These are phyloP conservation scores for Blastocystis sp. DNA, from an alignment of 352 stramenopile species.

Conservation along the genomic window DNA sequence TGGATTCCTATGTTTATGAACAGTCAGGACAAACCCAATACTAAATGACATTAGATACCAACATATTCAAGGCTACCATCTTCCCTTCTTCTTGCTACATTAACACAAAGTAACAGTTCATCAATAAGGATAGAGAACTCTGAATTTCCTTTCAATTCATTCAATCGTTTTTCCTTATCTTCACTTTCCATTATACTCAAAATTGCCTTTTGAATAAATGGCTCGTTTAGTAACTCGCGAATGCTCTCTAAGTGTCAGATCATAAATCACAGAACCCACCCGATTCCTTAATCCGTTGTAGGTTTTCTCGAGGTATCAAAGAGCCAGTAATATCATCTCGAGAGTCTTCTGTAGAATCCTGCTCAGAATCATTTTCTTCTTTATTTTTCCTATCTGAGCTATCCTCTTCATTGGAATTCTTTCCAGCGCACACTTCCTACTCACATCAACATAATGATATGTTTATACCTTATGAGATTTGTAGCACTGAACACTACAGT, in stretches of 20 bases:
- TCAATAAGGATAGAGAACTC: constrained; percentile 55
- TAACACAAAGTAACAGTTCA: constrained; percentile 44
- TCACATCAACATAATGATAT: neutral
- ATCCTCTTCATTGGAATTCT: neutral
- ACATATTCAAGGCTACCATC: constrained; percentile 54
- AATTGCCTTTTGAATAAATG: constrained; percentile 39
- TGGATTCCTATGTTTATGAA: neutral
- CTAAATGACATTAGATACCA: neutral
- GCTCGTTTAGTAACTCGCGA: constrained; percentile 39
- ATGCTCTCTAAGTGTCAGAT: constrained; percentile 9
- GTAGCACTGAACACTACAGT: constrained; percentile 53
- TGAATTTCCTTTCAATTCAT: constrained; percentile 29
- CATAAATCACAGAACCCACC: neutral
- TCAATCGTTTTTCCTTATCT: constrained; percentile 42
- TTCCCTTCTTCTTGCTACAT: constrained; percentile 14
- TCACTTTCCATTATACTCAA: constrained; percentile 16
- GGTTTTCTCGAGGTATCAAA: constrained; percentile 10
- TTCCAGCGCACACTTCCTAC: neutral
- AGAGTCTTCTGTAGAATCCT: neutral
- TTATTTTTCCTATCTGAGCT: neutral
- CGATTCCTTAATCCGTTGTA: constrained; percentile 14
- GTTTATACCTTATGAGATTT: constrained; percentile 24
- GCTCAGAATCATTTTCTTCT: neutral
- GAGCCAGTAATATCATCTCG: neutral
- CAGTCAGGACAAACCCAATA: neutral